phyloP scores from a whole-genome alignment of 768 basidiomycete species.

The Chalciporus piperatus region DNA sequence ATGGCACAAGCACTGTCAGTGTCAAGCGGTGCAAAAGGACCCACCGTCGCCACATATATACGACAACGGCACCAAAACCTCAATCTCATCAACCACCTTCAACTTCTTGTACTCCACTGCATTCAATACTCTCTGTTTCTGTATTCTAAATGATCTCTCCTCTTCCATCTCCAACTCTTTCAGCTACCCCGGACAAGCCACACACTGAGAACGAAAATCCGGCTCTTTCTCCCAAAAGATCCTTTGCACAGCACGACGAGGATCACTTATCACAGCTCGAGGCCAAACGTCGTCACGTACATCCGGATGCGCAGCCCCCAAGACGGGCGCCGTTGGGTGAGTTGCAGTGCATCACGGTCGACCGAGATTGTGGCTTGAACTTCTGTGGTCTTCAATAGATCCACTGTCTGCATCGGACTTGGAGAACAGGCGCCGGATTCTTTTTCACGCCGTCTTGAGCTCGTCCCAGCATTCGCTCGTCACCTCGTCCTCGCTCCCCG shows the following conservation, averaged over 20 bases:
- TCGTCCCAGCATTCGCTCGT: constrained; percentile 10
- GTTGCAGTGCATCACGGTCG: constrained; percentile 4
- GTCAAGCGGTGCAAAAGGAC: constrained; percentile 27
- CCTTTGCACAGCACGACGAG: constrained; percentile 17
- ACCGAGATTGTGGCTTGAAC: neutral
- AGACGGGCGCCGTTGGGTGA: constrained; percentile 27
- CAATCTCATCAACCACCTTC: constrained; percentile 12
- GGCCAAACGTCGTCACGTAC: constrained; percentile 22
- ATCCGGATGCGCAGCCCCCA: neutral
- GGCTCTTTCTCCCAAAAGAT: constrained; percentile 19
- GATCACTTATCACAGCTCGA: constrained; percentile 12
- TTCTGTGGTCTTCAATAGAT: constrained; percentile 18
- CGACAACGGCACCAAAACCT: constrained; percentile 5
- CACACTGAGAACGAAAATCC: constrained; percentile 12
- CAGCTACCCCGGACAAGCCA: neutral
- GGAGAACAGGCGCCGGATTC: constrained; percentile 15
- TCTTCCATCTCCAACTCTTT: constrained; percentile 7
- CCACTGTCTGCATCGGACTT: constrained; percentile 22
- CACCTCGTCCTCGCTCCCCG: constrained; percentile 6
- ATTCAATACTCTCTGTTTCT: neutral
- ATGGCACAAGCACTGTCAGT: constrained; percentile 25
- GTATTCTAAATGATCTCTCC: constrained; percentile 23
- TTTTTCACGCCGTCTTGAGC: constrained; percentile 3
- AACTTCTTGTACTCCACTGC: constrained; percentile 7
- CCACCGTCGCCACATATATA: constrained; percentile 27